phyloP scores from a whole-genome alignment of 176 grass and related monocot genomes.

The Ampelocalamus luodianensis region DNA sequence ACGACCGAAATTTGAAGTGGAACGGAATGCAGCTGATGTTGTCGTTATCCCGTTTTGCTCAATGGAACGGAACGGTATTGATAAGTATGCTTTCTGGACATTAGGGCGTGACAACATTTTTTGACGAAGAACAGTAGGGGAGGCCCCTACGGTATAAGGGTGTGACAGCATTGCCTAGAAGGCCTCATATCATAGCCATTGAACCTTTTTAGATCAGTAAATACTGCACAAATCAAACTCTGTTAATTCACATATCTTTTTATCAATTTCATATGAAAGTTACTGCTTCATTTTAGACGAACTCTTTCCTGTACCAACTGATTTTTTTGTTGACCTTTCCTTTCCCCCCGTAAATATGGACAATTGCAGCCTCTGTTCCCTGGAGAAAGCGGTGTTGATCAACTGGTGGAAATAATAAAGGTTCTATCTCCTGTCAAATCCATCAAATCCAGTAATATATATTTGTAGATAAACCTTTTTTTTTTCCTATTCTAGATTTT shows the following conservation, averaged over 20 bases:
- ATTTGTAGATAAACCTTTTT: constrained; percentile 8
- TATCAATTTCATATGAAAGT: neutral
- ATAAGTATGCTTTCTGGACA: neutral
- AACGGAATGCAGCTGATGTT: too few relatives aligned
- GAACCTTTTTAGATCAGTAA: constrained; percentile 1
- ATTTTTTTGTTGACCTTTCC: neutral
- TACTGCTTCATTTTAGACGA: neutral
- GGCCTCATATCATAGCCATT: neutral
- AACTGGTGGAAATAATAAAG: constrained; percentile 97
- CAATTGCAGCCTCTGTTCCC: constrained; percentile 82
- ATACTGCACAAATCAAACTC: constrained; percentile 11
- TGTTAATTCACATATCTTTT: neutral
- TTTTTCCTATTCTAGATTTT: constrained; percentile 63
- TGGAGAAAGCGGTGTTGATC: constrained; percentile 95
- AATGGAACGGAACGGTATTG: too few relatives aligned
- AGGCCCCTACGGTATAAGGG: too few relatives aligned
- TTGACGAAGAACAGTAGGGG: too few relatives aligned
- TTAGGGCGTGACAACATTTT: neutral
- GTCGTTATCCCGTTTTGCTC: too few relatives aligned
- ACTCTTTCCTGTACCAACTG: neutral
- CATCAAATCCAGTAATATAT: constrained; percentile 9
- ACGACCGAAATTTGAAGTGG: too few relatives aligned
- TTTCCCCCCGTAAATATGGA: neutral
- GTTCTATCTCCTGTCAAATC: constrained; percentile 46
- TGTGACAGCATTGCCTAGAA: constrained; percentile 9